phyloP scores from a whole-genome alignment of 345 rosid species.

The Eucalyptus guilfoylei region DNA sequence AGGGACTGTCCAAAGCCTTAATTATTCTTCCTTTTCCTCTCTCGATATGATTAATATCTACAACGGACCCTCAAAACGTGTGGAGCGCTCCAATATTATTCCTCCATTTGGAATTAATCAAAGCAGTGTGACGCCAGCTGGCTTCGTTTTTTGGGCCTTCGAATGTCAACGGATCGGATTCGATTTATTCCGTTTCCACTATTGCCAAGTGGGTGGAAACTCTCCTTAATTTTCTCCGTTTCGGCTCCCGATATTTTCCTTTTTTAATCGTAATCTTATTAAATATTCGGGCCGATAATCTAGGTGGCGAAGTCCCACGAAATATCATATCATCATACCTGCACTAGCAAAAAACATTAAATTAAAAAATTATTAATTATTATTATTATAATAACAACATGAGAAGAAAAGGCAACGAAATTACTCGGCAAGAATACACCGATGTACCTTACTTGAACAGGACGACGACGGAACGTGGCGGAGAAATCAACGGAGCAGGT shows the following conservation, averaged over 20 bases:
- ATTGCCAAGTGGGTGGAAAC: background rate
- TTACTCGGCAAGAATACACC: background rate
- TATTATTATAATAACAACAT: background rate
- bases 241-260: background rate
- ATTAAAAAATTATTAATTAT: background rate
- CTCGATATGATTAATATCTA: background rate
- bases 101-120: background rate
- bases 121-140: background rate
- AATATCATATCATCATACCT: background rate
- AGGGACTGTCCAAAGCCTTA: background rate
- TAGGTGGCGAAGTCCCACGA: background rate
- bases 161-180: background rate
- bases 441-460: background rate
- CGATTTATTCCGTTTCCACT: background rate
- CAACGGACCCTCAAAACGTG: background rate
- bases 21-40: too few species aligned
- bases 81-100: background rate
- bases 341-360: background rate
- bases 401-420: background rate
- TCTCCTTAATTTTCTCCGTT: background rate
- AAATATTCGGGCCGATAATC: background rate
- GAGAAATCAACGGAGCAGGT: background rate
- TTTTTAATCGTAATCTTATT: background rate
- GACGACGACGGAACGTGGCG: background rate
- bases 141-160: background rate